Evolutionary conservation across 345 rosid species (phyloP), one percentile per base, ranked within the genome.

Genomic region (Melastoma malabathricum): DNA sequence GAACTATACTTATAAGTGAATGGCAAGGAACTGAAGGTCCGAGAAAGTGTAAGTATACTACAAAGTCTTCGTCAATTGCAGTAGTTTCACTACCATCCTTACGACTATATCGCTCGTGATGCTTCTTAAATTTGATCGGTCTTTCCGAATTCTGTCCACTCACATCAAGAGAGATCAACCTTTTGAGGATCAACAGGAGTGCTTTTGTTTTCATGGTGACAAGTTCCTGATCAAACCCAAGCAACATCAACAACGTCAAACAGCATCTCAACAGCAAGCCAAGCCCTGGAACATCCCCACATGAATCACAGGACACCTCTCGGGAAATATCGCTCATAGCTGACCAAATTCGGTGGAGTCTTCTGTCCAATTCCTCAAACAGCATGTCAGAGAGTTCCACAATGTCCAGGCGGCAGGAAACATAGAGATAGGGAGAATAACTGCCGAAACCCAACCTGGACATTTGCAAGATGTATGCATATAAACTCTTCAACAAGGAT

Each of bases 221-320:
- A 19, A 44, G n/a, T 7, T 20, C 22, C 48, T 54, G 58, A 23
- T 54, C 58, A 54, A 54, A 54, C 18, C 39, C 41, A 2, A 25
- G 48, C 58, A 47, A 43, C 13, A 19, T 54, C 31, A 54, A 54
- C 6, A 44, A n/a, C 45, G 47, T 13, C 48, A 54, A n/a, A 27
- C 58, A 54, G 47, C 58, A 54, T 44, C 58, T 44, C 44, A 54
- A 54, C 18, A 44, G 38, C 39, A 54, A 17, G 84, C 77, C 72
- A 18, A 54, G 27, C 34, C 27, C 58, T 20, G 43, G 48, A 18
- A 54, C 27, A 65, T 61, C 31, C 31, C 31, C 31, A 27, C 31
- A 27, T 27, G 31, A 27, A 27, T 6, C 31, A 27, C 6, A 27
- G 31, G 31, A 27, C 31, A 27, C 31, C 31, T 27, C 31, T 27